These are phyloP conservation scores for Pythium biforme DNA, from an alignment of 352 stramenopile species.

Conservation along the genomic window DNA sequence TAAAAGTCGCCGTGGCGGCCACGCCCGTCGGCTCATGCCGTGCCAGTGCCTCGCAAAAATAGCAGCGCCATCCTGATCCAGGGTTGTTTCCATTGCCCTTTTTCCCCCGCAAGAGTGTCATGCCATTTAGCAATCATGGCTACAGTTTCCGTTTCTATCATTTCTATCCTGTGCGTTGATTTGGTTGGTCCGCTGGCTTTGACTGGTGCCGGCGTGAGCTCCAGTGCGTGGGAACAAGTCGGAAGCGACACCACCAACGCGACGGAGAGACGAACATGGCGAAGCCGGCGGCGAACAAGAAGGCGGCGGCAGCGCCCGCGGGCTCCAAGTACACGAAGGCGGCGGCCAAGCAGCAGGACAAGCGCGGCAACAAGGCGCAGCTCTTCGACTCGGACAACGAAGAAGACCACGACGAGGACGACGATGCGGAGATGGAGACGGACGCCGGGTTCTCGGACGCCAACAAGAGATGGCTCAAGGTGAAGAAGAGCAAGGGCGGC, in stretches of 20 bases:
- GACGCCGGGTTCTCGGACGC: constrained; percentile 68
- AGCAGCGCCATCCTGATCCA: not conserved
- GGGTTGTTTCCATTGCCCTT: constrained; percentile 6
- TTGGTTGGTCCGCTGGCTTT: constrained; percentile 20
- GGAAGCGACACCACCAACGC: constrained; percentile 4
- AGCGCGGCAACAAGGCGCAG: constrained; percentile 42
- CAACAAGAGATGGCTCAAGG: constrained; percentile 86
- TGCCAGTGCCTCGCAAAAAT: not conserved
- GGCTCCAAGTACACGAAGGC: constrained; percentile 78
- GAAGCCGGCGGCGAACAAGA: constrained; percentile 28
- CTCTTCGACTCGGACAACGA: constrained; percentile 69
- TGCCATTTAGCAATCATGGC: constrained; percentile 13
- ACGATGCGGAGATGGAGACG: constrained; percentile 38
- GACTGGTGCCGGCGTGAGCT: not conserved
- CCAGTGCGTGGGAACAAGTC: not conserved
- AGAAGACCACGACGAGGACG: constrained; percentile 41
- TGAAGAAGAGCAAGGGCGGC: constrained; percentile 53
- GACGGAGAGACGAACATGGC: constrained; percentile 5
- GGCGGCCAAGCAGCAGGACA: constrained; percentile 58
- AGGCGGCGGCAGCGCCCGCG: constrained; percentile 24
- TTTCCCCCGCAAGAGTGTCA: constrained; percentile 3
- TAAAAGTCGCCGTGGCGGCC: no score
- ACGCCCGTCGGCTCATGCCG: no score
- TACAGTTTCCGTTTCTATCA: constrained; percentile 17
- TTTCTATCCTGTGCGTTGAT: constrained; percentile 2